Evolutionary conservation across 2,329 filamentous ascomycete species (phyloP).

Genomic region (Aspergillus arachidicola): DNA sequence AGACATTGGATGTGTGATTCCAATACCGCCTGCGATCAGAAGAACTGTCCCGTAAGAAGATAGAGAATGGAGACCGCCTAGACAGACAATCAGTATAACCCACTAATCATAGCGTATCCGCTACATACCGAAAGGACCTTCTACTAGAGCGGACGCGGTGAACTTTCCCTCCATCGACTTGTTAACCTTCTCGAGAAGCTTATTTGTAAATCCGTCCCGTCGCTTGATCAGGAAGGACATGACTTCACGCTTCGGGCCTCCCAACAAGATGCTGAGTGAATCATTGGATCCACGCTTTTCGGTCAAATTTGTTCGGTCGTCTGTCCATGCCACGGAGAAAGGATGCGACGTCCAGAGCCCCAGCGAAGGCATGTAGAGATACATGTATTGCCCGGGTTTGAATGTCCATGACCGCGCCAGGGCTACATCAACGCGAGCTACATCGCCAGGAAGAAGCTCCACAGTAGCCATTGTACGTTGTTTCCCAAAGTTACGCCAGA

Average conservation of each 20-base stretch:
- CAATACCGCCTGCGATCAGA: constrained; percentile 40
- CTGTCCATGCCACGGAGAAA: constrained; percentile 45
- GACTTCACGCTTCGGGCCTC: constrained; percentile 27
- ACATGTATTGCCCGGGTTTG: constrained; percentile 55
- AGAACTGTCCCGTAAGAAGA: constrained; percentile 38
- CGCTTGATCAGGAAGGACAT: constrained; percentile 39
- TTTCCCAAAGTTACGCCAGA: constrained; percentile 55
- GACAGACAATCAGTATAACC: not conserved
- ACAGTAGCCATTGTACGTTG: constrained; percentile 54
- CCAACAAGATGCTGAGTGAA: constrained; percentile 31
- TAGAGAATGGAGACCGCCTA: constrained; percentile 34
- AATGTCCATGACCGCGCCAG: constrained; percentile 36
- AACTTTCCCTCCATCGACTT: constrained; percentile 29
- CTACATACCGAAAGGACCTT: constrained; percentile 38
- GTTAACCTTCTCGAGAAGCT: constrained; percentile 31
- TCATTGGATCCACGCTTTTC: constrained; percentile 36
- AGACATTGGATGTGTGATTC: constrained; percentile 40
- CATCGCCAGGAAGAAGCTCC: constrained; percentile 58
- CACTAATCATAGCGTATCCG: not conserved
- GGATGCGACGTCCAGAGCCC: constrained; percentile 47
- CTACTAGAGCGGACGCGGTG: constrained; percentile 32
- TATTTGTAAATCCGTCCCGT: constrained; percentile 37
- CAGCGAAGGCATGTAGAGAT: constrained; percentile 57
- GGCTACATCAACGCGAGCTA: constrained; percentile 49
- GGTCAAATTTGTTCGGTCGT: constrained; percentile 12